These are phyloP conservation scores for Obelidium mucronatum DNA, from an alignment of 192 early-diverging fungal species.

Conservation along the genomic window DNA sequence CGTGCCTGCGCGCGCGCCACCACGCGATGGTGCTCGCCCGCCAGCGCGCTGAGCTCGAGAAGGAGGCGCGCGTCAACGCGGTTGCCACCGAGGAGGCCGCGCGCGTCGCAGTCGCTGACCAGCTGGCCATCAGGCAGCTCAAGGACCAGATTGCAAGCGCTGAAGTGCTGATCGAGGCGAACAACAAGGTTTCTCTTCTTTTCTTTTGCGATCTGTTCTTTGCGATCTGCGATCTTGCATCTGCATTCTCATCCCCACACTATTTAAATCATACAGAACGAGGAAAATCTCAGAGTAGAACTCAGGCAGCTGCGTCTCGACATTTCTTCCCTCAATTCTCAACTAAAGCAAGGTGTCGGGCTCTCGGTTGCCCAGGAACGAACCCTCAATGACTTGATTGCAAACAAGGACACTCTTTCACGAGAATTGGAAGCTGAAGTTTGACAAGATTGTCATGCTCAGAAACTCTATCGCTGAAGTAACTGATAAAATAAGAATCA, in stretches of 20 bases:
- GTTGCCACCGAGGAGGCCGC: conserved; percentile 37
- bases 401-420: conserved; percentile 58
- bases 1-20: conserved; percentile 44
- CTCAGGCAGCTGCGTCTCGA: conserved; percentile 59
- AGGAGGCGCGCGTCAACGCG: conserved; percentile 40
- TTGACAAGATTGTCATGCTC: conserved; percentile 62
- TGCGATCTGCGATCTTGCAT: too few species aligned
- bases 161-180: conserved; percentile 51
- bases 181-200: conserved; percentile 27
- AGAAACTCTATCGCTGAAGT: conserved; percentile 55
- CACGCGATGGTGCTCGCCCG: conserved; percentile 46
- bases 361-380: conserved; percentile 62
- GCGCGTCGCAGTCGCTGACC: conserved; percentile 48
- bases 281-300: conserved; percentile 62
- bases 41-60: conserved; percentile 45
- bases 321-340: conserved; percentile 53
- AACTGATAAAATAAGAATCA: conserved; percentile 56
- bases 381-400: conserved; percentile 60
- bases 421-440: conserved; percentile 66
- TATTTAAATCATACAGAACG: conserved; percentile 32
- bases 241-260: too few species aligned
- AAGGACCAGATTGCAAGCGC: conserved; percentile 57
- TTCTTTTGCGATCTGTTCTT: too few species aligned
- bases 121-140: conserved; percentile 51
- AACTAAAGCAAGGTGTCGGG: conserved; percentile 67